Evolutionary conservation across 1,139 yeast genomes (phyloP).

Genomic region (Hemisphaericaspora lyxosophila): DNA sequence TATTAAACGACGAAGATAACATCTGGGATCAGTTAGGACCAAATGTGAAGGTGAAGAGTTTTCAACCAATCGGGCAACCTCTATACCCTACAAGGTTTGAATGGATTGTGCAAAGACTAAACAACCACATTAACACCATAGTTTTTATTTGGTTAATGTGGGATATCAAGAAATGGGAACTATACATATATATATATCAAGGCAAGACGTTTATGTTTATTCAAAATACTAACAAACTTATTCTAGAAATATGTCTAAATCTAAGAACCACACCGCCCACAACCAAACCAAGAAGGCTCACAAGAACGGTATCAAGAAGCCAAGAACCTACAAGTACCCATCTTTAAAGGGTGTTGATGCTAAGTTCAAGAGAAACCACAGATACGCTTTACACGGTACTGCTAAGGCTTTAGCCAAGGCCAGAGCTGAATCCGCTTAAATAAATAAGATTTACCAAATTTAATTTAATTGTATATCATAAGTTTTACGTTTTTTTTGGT

Average conservation of each 20-base stretch:
- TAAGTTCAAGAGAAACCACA: conserved; percentile 99
- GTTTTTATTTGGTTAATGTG: no score
- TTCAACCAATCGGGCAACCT: no score
- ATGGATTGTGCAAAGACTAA: no score
- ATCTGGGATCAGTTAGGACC: no score
- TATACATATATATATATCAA: no score
- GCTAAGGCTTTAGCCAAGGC: conserved; percentile 88
- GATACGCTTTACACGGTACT: conserved; percentile 98
- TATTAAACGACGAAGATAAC: no score
- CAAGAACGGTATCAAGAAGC: conserved; percentile 99
- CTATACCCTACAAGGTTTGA: no score
- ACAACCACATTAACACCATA: no score
- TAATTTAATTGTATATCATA: conserved; percentile 7
- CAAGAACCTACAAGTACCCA: conserved; percentile 96
- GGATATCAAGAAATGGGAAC: no score
- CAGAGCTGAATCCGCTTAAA: conserved; percentile 46
- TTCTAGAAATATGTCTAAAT: conserved; percentile 76
- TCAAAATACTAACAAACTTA: conserved; percentile 28
- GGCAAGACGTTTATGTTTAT: no score
- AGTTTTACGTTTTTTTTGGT: conserved; percentile 19
- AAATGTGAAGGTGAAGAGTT: no score
- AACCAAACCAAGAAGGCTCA: conserved; percentile 99
- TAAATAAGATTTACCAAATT: conserved; percentile 5
- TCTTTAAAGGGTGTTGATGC: conserved; percentile 98
- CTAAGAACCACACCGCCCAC: conserved; percentile 99